These are phyloP conservation scores for Leccinum barrowsii DNA, from an alignment of 768 basidiomycete species.

Conservation along the genomic window DNA sequence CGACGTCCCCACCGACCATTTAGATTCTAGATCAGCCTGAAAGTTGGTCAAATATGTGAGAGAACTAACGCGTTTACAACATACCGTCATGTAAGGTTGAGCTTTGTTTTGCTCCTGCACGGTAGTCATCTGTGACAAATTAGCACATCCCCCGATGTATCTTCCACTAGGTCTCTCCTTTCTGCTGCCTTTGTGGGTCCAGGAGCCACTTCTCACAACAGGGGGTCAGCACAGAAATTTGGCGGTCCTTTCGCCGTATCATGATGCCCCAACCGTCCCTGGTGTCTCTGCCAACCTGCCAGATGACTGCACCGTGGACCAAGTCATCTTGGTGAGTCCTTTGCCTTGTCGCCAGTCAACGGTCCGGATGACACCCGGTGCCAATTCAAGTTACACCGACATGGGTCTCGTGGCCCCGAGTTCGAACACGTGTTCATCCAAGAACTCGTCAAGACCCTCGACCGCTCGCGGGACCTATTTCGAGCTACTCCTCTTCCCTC, in stretches of 20 bases:
- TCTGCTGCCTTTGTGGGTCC: slow-evolving; percentile 8
- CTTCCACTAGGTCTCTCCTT: slow-evolving; percentile 6
- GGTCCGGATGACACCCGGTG: neutral
- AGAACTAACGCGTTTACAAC: neutral
- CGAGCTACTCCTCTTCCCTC: slow-evolving; percentile 29
- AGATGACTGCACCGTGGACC: slow-evolving; percentile 36
- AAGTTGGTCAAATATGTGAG: neutral
- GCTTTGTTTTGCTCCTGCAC: neutral
- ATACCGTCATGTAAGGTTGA: neutral
- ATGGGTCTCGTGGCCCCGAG: slow-evolving; percentile 39
- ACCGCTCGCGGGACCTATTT: slow-evolving; percentile 21
- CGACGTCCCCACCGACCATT: neutral
- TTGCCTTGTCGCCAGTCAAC: too few relatives aligned
- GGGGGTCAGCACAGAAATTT: slow-evolving; percentile 11
- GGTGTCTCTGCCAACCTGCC: slow-evolving; percentile 32
- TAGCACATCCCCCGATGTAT: slow-evolving; percentile 3
- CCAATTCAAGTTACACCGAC: slow-evolving; percentile 36
- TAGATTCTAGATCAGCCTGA: neutral
- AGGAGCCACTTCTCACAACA: neutral
- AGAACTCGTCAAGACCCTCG: slow-evolving; percentile 33
- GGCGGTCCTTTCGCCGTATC: slow-evolving; percentile 38
- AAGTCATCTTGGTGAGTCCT: slow-evolving; percentile 35
- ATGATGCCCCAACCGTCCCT: slow-evolving; percentile 26
- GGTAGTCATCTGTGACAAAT: too few relatives aligned
- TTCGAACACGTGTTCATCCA: slow-evolving; percentile 31